Base-by-base conservation (phyloP, 306 rosid species). In the Alnus rubra region DNA sequence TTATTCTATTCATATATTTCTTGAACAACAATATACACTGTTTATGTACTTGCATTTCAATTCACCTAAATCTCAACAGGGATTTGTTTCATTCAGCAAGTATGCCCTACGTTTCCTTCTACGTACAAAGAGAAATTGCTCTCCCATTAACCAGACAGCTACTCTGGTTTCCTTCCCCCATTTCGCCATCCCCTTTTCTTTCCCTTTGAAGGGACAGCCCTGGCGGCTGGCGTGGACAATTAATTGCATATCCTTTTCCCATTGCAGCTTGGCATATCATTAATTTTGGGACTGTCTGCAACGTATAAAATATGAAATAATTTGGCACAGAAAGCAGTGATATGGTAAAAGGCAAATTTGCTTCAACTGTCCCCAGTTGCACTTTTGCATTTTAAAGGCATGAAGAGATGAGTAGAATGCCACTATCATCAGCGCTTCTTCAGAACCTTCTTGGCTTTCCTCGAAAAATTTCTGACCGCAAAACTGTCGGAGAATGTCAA, bases 401-500 rank as follows among this genome's bases (percentile, higher is more conserved):
- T 63, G 23, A 5, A 35, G 3, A 47, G 35, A 37, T 71, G 44
- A 59, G 69, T 28, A 2, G 65, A 37, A 23, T 37, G 45, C 30
- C 45, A 47, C 82, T 9, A 11, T 44, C 58, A 74, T 56, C 31
- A 16, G 42, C 33, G 31, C 81, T 84, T 79, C 67, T 71, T 81
- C 63, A 76, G 18, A 77, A 80, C 58, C 75, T 84, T 86, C 78
- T 84, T 90, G 13, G 92, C 91, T 82, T 81, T 87, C 53, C 82
- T 83, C 2, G 93, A 89, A 86, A 89, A 90, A 83, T 73, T 89
- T 78, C 87, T 78, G 19, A 76, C 87, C 79, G 50, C 70, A 54
- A 68, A 79, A 31, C 69, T 85, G 78, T 93, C 91, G 0, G 94
- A 88, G 80, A 93, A 93, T 58, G 98, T 93, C 84, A 93, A 87